These are phyloP conservation scores for Acanthamoeba lenticulata DNA, from an alignment of 208 protist species.

Conservation along the genomic window DNA sequence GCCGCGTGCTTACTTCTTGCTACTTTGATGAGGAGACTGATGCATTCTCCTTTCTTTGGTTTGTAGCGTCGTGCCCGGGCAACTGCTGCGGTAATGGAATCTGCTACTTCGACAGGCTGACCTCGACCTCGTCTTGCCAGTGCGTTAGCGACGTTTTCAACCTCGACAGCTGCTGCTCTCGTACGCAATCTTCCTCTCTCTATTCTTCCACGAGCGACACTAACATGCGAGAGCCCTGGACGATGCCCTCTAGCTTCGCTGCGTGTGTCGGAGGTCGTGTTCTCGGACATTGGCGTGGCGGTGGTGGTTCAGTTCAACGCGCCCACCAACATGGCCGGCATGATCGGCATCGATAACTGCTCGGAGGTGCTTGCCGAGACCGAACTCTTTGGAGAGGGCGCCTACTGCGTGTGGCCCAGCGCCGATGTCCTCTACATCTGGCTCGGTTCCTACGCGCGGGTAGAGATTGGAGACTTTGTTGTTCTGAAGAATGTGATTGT, in stretches of 20 bases:
- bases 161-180: background rate
- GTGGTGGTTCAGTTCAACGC: constrained; percentile 16
- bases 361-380: background rate
- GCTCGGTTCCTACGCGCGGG: background rate
- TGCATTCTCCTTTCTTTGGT: background rate
- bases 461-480: background rate
- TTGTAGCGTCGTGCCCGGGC: background rate
- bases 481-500: background rate
- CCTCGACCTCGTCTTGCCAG: background rate
- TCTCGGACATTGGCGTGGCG: background rate
- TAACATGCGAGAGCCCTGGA: too few species aligned
- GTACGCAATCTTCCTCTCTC: background rate
- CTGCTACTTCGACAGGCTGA: background rate
- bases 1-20: background rate
- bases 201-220: background rate
- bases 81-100: constrained; percentile 25
- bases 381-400: background rate
- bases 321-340: constrained; percentile 61
- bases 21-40: background rate
- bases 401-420: constrained; percentile 2
- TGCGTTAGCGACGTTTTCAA: background rate
- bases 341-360: constrained; percentile 29
- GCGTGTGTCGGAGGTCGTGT: background rate
- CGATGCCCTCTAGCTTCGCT: background rate
- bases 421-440: background rate